Evolutionary conservation across 2,329 filamentous ascomycete species (phyloP).

Genomic region (Fusarium redolens): DNA sequence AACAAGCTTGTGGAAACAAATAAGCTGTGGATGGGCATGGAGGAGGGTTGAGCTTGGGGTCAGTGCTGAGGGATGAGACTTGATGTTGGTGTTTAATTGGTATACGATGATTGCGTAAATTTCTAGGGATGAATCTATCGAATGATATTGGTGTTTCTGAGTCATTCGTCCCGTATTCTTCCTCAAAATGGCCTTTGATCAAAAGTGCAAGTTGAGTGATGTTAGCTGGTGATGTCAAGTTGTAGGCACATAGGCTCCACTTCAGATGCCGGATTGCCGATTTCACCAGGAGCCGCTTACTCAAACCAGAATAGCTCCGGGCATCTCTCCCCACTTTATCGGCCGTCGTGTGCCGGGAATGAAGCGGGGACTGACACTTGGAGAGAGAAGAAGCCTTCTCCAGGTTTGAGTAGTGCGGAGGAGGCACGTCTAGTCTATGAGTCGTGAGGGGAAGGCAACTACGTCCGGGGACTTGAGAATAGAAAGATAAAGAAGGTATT

Average conservation of each 20-base stretch:
- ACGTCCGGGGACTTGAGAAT: not conserved
- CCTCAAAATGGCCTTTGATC: not conserved
- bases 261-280: conserved; percentile 43
- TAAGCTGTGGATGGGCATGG: conserved; percentile 12
- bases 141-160: not conserved
- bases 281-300: conserved; percentile 3
- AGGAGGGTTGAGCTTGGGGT: not conserved
- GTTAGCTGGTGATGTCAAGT: conserved; percentile 28
- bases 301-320: conserved; percentile 22
- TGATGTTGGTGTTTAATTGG: not conserved
- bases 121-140: not conserved
- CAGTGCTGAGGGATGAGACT: not conserved
- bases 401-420: conserved; percentile 25
- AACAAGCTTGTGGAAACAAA: conserved; percentile 27
- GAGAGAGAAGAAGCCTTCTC: conserved; percentile 12
- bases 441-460: not conserved
- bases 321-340: conserved; percentile 11
- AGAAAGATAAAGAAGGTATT: not conserved
- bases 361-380: conserved; percentile 1
- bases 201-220: not conserved
- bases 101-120: not conserved
- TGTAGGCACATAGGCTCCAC: conserved; percentile 7
- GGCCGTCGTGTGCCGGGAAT: conserved; percentile 34
- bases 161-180: not conserved
- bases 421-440: not conserved